phyloP scores from a whole-genome alignment of 306 rosid genomes.

The Psophocarpus tetragonolobus region DNA sequence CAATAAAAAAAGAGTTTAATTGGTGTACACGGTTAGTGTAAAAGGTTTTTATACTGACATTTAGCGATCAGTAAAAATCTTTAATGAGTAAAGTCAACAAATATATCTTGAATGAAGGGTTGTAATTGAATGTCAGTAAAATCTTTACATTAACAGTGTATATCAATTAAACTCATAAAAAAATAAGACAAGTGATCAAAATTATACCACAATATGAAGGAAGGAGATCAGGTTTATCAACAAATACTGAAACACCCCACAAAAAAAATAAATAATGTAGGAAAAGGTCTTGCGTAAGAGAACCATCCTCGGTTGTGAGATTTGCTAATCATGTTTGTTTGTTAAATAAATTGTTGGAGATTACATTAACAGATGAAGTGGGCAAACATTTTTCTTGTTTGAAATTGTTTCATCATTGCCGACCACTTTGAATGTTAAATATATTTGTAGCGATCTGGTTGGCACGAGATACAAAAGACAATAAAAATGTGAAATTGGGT shows the following conservation, averaged over 20 bases:
- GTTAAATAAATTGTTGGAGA: background rate
- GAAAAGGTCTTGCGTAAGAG: background rate
- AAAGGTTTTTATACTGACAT: too few species aligned
- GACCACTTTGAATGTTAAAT: slow-evolving; percentile 27
- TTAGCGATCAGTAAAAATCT: too few species aligned
- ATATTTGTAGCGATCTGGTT: slow-evolving; percentile 35
- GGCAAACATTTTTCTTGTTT: slow-evolving; percentile 9
- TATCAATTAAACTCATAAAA: too few species aligned
- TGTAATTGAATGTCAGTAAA: too few species aligned
- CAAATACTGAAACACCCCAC: background rate
- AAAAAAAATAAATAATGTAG: background rate
- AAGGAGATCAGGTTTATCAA: background rate
- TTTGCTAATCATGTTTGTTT: background rate
- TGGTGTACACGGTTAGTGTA: too few species aligned
- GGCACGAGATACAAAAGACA: background rate
- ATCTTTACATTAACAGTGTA: too few species aligned
- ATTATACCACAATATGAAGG: background rate
- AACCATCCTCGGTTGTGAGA: background rate
- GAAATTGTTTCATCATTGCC: slow-evolving; percentile 27
- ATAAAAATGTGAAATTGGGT: background rate
- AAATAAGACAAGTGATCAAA: background rate
- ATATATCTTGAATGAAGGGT: too few species aligned
- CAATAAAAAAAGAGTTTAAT: background rate
- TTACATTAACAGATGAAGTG: background rate
- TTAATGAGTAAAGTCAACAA: too few species aligned